Evolutionary conservation across 345 rosid genomes (phyloP), one percentile per base, ranked within the genome.

Genomic region (Microthlaspi erraticum): DNA sequence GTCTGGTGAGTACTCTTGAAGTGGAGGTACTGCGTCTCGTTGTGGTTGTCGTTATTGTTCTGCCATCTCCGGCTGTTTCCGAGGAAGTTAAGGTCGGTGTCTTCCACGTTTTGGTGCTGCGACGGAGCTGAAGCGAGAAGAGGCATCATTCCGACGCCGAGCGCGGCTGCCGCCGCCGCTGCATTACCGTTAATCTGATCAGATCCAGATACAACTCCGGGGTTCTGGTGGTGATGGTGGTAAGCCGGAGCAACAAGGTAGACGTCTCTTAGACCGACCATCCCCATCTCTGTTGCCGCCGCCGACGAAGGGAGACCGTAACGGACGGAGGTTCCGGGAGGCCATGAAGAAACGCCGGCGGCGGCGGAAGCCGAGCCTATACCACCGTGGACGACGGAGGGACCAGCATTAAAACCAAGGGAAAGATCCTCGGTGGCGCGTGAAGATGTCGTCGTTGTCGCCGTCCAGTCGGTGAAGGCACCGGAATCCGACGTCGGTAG

Each of bases 331-430:
- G 87, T 41, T 8, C 86, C 33, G 43, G 81, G 65, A 7, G 79
- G 79, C 98, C 98, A 91, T 13, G 85, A 60, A 2, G 82, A 63
- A 70, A 84, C 60, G 57, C 82, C 72, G 52, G 80, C 68, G 57
- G 82, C 73, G 37, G 63, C 58, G 48, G 83, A 17, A 50, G 81
- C 77, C 16, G 77, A 71, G 72, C 48, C 71, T 12, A 77, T 37
- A 9, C 77, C 66, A 31, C 72, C 72, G 65, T 86, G 78, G 5
- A 76, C 73, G 2, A 73, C 68, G 43, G 87, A 10, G 64, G 93
- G 86, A 20, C 85, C 92, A 78, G 93, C 96, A 85, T 87, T 94
- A 80, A 91, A 94, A 75, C 99, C 99, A 76, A 94, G 96, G 5
- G 98, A 94, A 26, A 94, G 93, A 64, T 94, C 98, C 81, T 88